Percentiles rank a stretch among this genome's conserved stretches.
Evolutionary conservation across 768 basidiomycete genomes (phyloP).

Genomic region (Amanita muscaria): DNA sequence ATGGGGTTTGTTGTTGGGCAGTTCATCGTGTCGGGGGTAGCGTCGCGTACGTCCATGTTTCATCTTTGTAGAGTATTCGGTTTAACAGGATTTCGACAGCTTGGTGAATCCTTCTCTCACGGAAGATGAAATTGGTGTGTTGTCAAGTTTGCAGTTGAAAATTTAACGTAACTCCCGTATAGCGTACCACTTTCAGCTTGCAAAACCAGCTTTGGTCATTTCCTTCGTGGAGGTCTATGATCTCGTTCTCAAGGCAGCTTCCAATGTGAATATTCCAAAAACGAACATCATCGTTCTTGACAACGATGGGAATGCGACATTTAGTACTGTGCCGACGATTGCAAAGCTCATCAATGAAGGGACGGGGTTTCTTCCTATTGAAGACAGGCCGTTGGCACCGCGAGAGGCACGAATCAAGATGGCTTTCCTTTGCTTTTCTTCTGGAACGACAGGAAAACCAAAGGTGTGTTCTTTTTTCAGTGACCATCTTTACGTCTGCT

Average conservation of each 20-base stretch:
- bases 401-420: conserved; percentile 31
- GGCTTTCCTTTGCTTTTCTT: conserved; percentile 57
- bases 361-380: background rate
- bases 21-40: conserved; percentile 41
- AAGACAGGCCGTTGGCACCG: background rate
- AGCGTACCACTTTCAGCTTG: background rate
- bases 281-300: conserved; percentile 22
- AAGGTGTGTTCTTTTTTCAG: too few relatives aligned
- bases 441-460: conserved; percentile 60
- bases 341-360: background rate
- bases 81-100: conserved; percentile 30
- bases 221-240: conserved; percentile 27
- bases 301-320: background rate
- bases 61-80: conserved; percentile 30
- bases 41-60: conserved; percentile 43
- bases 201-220: background rate
- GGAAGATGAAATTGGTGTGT: background rate
- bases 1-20: conserved; percentile 41
- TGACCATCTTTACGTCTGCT: too few relatives aligned
- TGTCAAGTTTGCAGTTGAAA: too few relatives aligned
- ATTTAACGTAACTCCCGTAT: too few relatives aligned
- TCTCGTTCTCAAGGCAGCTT: conserved; percentile 21
- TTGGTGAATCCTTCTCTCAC: background rate
- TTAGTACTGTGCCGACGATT: conserved; percentile 9
- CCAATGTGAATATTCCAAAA: conserved; percentile 29